phyloP scores from a whole-genome alignment of 1,284 basidiomycete species.

The Cryptococcus neoformans region DNA sequence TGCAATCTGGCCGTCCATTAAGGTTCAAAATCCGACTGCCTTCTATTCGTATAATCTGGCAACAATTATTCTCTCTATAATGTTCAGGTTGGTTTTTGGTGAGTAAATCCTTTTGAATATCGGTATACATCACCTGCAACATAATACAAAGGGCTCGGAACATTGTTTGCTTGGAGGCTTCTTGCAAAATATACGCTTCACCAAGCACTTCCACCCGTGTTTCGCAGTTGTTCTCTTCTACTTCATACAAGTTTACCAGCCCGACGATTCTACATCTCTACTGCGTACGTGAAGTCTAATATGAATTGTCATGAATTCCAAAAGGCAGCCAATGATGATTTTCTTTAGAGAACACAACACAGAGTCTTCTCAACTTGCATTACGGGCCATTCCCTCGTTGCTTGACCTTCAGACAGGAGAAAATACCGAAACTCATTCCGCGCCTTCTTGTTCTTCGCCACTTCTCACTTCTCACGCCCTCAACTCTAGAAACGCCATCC shows the following conservation, averaged over 20 bases:
- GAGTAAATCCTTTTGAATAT: constrained; percentile 10
- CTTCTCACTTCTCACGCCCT: too few relatives aligned
- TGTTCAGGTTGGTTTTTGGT: constrained; percentile 51
- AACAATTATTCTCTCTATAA: neutral
- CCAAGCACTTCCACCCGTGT: constrained; percentile 71
- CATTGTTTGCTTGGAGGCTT: constrained; percentile 80
- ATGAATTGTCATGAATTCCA: neutral
- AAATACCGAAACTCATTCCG: constrained; percentile 3
- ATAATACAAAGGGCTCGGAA: constrained; percentile 40
- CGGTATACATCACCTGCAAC: too few relatives aligned
- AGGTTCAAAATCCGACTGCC: neutral
- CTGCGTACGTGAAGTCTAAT: constrained; percentile 56
- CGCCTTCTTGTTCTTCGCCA: neutral
- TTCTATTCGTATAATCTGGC: neutral
- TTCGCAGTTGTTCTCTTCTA: constrained; percentile 62
- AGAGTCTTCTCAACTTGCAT: constrained; percentile 58
- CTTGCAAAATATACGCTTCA: constrained; percentile 73
- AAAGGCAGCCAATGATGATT: too few relatives aligned
- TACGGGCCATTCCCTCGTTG: constrained; percentile 77
- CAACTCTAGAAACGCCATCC: neutral
- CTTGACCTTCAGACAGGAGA: constrained; percentile 63
- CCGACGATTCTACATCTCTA: constrained; percentile 79
- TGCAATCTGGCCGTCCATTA: neutral
- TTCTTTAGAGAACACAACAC: constrained; percentile 58
- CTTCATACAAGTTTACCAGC: constrained; percentile 60